Evolutionary conservation across 768 basidiomycete species (phyloP).

Genomic region (Leccinum barrowsii): DNA sequence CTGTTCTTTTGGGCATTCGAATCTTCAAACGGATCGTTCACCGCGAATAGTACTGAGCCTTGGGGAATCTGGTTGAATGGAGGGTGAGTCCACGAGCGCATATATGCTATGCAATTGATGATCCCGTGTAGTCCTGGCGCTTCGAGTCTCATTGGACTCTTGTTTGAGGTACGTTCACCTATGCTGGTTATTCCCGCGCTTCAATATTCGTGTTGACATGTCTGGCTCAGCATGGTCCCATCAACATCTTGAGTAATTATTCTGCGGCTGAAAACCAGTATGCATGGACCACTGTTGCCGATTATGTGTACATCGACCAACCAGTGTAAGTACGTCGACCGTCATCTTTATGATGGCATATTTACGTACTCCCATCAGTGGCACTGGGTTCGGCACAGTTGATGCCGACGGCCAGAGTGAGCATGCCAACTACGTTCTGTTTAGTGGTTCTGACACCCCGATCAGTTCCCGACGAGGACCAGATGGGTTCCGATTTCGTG

Average conservation of each 20-base stretch:
- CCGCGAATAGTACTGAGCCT: conserved; percentile 41
- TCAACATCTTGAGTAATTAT: conserved; percentile 50
- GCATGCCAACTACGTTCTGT: conserved; percentile 5
- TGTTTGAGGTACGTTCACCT: conserved; percentile 49
- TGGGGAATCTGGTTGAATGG: conserved; percentile 76
- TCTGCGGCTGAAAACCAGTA: conserved; percentile 45
- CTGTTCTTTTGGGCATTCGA: conserved; percentile 67
- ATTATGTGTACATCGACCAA: conserved; percentile 68
- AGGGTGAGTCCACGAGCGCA: conserved; percentile 40
- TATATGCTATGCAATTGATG: not conserved
- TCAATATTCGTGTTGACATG: not conserved
- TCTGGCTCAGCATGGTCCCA: conserved; percentile 57
- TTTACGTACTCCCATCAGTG: conserved; percentile 33
- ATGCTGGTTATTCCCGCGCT: not conserved
- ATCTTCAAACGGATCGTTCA: conserved; percentile 52
- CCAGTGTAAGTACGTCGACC: conserved; percentile 42
- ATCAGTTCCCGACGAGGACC: conserved; percentile 55
- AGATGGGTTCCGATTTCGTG: conserved; percentile 49
- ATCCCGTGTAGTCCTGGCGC: conserved; percentile 49
- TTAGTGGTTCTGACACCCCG: conserved; percentile 10
- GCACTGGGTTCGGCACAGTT: conserved; percentile 62
- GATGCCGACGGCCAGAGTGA: conserved; percentile 55
- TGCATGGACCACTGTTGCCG: conserved; percentile 53
- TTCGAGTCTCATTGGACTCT: conserved; percentile 59
- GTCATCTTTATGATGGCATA: not conserved